Evolutionary conservation across 768 basidiomycete genomes (phyloP), one percentile per base, ranked within the genome.

Genomic region (Trametes elegans): DNA sequence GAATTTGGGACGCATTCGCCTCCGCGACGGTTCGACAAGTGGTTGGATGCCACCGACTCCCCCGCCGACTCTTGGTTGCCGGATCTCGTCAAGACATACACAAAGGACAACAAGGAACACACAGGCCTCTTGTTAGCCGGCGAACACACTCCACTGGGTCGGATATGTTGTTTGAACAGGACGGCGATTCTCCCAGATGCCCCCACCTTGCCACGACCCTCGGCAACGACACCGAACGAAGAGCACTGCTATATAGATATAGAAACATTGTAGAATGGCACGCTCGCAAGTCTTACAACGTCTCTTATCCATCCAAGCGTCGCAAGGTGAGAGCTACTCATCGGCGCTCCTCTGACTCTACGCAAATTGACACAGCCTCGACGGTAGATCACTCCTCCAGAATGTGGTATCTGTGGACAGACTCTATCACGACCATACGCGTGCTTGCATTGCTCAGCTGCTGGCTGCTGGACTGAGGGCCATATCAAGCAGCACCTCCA

Each of bases 361-460:
- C 14, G 16, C 36, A 28, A 16, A 24, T 18, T 57, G 28, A 49
- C 50, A 39, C 21, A 34, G 29, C 36, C 29, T 16, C 19, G 27
- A 24, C 32, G 11, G 8, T 16, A 86, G 84, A 66, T 80, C 29
- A 68, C 85, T 4, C 73, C 77, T 16, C 90, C 90, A 10, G 70
- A 76, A 3, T 92, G 90, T 64, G 80, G 78, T 8, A 77, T 74
- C 11, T 93, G 90, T 64, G 69, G 72, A 8, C 46, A 75, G 1
- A 64, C 81, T 1, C 72, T 90, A 26, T 73, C 81, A 1, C 75
- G 88, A 21, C 87, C 90, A 0, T 84, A 87, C 63, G 83, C 79
- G 3, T 93, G 90, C 60, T 71, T 92, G 7, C 77, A 83, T n/a
- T 93, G 90, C 62, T 63, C 80, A 3, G 87, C 76, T 64, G 74